Percentiles rank a stretch among this genome's conserved stretches.
Conservation (phyloP, 148 eudicot species). For the Chenopodium formosanum region DNA sequence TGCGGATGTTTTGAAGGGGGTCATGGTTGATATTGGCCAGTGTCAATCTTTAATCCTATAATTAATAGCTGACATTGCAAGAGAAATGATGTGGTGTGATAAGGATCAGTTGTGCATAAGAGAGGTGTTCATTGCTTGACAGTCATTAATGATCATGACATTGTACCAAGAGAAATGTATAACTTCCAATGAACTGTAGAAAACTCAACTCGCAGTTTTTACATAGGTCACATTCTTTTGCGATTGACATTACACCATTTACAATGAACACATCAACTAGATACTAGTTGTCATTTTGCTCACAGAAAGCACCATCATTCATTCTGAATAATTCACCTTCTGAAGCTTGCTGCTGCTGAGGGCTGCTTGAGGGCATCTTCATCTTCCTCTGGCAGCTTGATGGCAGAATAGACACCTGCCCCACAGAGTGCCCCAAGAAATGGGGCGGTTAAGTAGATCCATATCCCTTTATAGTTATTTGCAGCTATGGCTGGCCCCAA, state of each 20-base stretch:
- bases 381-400: constrained; percentile 72
- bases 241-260: constrained; percentile 20
- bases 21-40: too few species aligned
- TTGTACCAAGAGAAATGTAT: constrained; percentile 10
- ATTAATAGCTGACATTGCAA: too few species aligned
- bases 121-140: neutral
- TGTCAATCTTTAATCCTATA: too few species aligned
- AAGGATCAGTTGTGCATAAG: neutral
- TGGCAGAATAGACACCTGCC: constrained; percentile 76
- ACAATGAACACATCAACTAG: constrained; percentile 14
- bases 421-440: constrained; percentile 85
- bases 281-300: constrained; percentile 2
- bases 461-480: constrained; percentile 70
- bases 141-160: neutral
- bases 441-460: constrained; percentile 89
- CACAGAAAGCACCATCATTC: neutral
- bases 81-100: neutral
- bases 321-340: constrained; percentile 34
- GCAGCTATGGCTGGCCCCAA: constrained; percentile 93
- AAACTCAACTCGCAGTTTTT: constrained; percentile 16
- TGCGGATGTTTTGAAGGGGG: too few species aligned
- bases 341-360: constrained; percentile 47
- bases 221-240: neutral
- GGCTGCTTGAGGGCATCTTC: constrained; percentile 44
- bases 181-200: constrained; percentile 18